phyloP scores from a whole-genome alignment of 495 filamentous ascomycete species.

The Hypomontagnella submonticulosa region DNA sequence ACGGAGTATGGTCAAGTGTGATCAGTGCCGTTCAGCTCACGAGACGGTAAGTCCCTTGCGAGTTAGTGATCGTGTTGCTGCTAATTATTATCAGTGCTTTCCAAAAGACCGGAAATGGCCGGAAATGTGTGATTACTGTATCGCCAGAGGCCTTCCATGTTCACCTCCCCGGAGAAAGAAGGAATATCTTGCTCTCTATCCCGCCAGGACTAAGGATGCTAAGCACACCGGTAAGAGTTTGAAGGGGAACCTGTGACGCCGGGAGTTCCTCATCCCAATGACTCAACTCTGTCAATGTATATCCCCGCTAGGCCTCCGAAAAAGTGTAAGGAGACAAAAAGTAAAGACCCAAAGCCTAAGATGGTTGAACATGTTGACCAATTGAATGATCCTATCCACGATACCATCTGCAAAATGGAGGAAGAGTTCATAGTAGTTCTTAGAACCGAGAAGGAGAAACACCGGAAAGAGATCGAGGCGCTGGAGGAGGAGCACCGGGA shows the following conservation, averaged over 20 bases:
- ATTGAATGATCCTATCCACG: neutral
- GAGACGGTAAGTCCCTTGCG: conserved; percentile 7
- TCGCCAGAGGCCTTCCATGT: conserved; percentile 9
- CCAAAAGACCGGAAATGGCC: conserved; percentile 13
- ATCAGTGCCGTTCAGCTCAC: conserved; percentile 12
- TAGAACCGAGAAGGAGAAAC: conserved; percentile 11
- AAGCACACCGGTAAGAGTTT: no score
- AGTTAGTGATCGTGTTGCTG: neutral
- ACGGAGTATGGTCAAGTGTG: conserved; percentile 13
- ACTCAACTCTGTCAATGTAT: neutral
- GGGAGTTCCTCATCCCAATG: neutral
- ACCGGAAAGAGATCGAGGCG: neutral
- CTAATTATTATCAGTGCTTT: conserved; percentile 5
- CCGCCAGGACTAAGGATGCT: no score
- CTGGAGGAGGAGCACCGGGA: conserved; percentile 15
- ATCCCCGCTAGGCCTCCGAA: neutral
- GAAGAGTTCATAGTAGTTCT: conserved; percentile 20
- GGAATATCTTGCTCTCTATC: no score
- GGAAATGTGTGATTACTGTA: conserved; percentile 12
- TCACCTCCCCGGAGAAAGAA: conserved; percentile 4
- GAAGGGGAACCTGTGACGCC: no score
- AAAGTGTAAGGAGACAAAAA: no score
- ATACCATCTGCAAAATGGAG: conserved; percentile 7
- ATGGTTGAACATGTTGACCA: neutral
- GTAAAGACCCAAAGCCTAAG: no score